Percentiles rank a stretch among this genome's conserved stretches.
phyloP scores from a whole-genome alignment of 2,329 filamentous ascomycete genomes.

The Talaromyces sp. region DNA sequence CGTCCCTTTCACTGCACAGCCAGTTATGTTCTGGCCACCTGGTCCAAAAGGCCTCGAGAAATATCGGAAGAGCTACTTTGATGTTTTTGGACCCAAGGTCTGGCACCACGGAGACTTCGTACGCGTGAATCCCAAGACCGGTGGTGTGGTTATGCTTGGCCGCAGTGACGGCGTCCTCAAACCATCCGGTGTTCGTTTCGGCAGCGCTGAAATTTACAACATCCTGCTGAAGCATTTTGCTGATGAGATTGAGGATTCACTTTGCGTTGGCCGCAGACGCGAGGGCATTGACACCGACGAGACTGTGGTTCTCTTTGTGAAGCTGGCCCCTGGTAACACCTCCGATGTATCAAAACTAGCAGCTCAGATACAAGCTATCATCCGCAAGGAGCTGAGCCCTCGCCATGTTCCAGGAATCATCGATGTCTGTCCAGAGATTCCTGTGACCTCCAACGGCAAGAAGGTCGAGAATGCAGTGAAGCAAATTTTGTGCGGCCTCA shows the following conservation, averaged over 20 bases:
- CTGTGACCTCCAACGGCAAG: slow-evolving; percentile 91
- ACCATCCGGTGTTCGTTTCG: slow-evolving; percentile 87
- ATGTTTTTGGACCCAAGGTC: slow-evolving; percentile 67
- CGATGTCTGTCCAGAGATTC: slow-evolving; percentile 82
- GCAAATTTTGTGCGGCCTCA: slow-evolving; percentile 86
- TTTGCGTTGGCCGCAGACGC: slow-evolving; percentile 79
- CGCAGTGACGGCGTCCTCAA: slow-evolving; percentile 92
- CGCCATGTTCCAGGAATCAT: slow-evolving; percentile 86
- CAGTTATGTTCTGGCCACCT: slow-evolving; percentile 77
- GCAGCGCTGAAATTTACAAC: slow-evolving; percentile 94
- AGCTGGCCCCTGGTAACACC: slow-evolving; percentile 57
- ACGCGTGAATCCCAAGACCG: slow-evolving; percentile 67
- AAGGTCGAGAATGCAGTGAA: slow-evolving; percentile 98
- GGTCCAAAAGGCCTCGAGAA: slow-evolving; percentile 71
- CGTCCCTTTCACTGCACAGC: slow-evolving; percentile 85
- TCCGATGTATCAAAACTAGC: slow-evolving; percentile 62
- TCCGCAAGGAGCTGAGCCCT: slow-evolving; percentile 79
- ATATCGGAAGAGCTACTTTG: slow-evolving; percentile 85
- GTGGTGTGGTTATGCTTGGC: slow-evolving; percentile 86
- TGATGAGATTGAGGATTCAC: slow-evolving; percentile 75
- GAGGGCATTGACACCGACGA: slow-evolving; percentile 75
- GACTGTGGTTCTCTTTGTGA: slow-evolving; percentile 84
- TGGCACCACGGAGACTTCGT: slow-evolving; percentile 98
- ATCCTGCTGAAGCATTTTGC: slow-evolving; percentile 83
- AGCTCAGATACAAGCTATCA: slow-evolving; percentile 64